phyloP scores from a whole-genome alignment of 208 protist species.

The Trypanosoma brucei region DNA sequence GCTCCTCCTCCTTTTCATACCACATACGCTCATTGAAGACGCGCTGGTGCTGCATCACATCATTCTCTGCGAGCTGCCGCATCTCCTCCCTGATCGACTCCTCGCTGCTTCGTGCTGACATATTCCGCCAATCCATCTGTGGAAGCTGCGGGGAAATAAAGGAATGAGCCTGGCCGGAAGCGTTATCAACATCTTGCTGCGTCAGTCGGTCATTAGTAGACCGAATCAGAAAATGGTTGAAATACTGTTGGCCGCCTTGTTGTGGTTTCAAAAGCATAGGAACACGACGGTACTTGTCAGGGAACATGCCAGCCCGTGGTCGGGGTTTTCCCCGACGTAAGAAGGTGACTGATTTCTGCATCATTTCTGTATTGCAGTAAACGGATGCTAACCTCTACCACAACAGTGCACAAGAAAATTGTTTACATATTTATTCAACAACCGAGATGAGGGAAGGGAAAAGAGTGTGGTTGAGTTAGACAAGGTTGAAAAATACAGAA shows the following conservation, averaged over 20 bases:
- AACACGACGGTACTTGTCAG: conserved; percentile 81
- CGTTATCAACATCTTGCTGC: conserved; percentile 9
- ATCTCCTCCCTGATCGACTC: conserved; percentile 53
- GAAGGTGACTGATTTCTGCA: conserved; percentile 21
- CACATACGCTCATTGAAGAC: conserved; percentile 76
- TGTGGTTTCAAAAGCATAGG: conserved; percentile 72
- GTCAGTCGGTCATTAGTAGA: conserved; percentile 50
- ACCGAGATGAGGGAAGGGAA: neutral
- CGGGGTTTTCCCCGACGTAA: conserved; percentile 83
- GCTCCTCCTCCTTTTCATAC: conserved; percentile 63
- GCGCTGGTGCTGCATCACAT: conserved; percentile 59
- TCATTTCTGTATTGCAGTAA: neutral
- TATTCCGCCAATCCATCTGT: conserved; percentile 51
- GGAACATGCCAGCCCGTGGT: conserved; percentile 77
- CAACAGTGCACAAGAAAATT: no score
- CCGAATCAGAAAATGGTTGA: conserved; percentile 69
- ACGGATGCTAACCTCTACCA: no score
- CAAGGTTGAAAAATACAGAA: conserved; percentile 2
- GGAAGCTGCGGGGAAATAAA: conserved; percentile 35
- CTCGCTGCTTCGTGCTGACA: conserved; percentile 34
- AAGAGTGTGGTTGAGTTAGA: neutral
- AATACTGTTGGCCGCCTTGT: conserved; percentile 86
- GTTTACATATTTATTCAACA: neutral
- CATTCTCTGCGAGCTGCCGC: conserved; percentile 39
- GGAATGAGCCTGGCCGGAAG: conserved; percentile 3